Evolutionary conservation across 2,329 filamentous ascomycete genomes (phyloP).

Genomic region (Claviceps arundinis): DNA sequence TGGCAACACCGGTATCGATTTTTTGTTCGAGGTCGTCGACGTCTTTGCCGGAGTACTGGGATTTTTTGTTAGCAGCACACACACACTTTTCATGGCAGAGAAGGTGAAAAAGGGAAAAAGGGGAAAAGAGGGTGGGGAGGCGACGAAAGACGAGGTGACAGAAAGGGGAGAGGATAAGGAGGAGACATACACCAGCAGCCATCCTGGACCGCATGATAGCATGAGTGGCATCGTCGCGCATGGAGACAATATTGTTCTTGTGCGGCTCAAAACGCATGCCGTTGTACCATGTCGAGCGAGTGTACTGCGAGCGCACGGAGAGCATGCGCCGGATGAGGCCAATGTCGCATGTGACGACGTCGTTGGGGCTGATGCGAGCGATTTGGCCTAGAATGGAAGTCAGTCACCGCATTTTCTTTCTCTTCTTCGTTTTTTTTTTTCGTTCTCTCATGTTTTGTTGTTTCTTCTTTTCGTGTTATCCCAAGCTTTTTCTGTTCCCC

Average conservation of each 20-base stretch:
- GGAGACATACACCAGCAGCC: conserved; percentile 29
- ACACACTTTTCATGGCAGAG: conserved; percentile 7
- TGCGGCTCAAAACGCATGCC: conserved; percentile 36
- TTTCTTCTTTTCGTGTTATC: too few relatives aligned
- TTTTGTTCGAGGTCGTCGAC: conserved; percentile 33
- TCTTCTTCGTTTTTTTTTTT: not conserved
- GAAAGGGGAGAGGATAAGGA: not conserved
- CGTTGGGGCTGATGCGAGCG: conserved; percentile 24
- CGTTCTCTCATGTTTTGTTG: not conserved
- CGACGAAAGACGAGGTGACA: not conserved
- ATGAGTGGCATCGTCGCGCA: conserved; percentile 30
- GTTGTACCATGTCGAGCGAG: conserved; percentile 28
- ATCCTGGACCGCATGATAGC: conserved; percentile 33
- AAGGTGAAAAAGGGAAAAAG: not conserved
- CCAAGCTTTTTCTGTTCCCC: too few relatives aligned
- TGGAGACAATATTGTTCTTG: conserved; percentile 36
- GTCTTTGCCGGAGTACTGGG: conserved; percentile 36
- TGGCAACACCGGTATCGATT: conserved; percentile 8
- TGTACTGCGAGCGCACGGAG: conserved; percentile 24
- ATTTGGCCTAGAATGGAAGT: conserved; percentile 12
- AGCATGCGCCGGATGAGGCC: conserved; percentile 29
- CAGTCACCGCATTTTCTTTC: not conserved
- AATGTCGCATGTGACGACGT: conserved; percentile 32
- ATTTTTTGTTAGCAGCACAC: not conserved
- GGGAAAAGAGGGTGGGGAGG: not conserved